Evolutionary conservation across 2,329 filamentous ascomycete species (phyloP), one percentile per base, ranked within the genome.

Genomic region (Penicillium brasilianum): DNA sequence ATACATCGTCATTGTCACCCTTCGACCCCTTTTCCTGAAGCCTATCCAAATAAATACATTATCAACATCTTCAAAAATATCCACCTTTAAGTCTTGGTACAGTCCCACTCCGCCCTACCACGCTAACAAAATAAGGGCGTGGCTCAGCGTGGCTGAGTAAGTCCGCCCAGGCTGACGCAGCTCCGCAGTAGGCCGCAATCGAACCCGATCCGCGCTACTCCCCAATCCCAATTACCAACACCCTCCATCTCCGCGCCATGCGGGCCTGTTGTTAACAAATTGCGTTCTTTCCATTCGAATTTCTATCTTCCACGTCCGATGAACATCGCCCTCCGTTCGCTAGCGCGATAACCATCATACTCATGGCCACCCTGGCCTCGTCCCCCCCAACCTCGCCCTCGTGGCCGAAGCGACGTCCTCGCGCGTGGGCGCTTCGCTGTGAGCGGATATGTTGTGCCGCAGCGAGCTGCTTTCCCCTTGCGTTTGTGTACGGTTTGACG

Each of bases 401-500:
- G 18, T 75, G 74, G 62, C 72, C 76, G 32, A 80, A 77, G 70
- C 78, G 79, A 51, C 74, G 77, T n/a, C 67, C 74, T 36, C 76
- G 75, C 53, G 72, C 74, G 18, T 80, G 78, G 72, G 78, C 79
- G 11, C 76, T 78, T 60, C 78, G 72, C 66, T 83, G 91, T 71
- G 93, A 97, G 83, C 90, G 93, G 53, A 89, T 87, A 72, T 97
- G 93, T 83, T 98, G 93, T 80, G 81, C 84, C 46, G 86, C 88
- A 62, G 84, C 90, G 56, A 91, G 87, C 28, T 97, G 93, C 77
- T 91, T 96, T 68, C 94, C 94, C n/a, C 83, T 98, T 18, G 82
- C 82, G 30, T 97, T 98, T 74, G 91, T 98, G 60, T 97, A 97
- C 73, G 85, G 90, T 58, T 78, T 97, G 67, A 94, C 92, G n/a